A percentile compares a stretch with the other conserved stretches of the same genome.
Evolutionary conservation across 208 protist genomes (phyloP).

Genomic region (Angomonas deanei): DNA sequence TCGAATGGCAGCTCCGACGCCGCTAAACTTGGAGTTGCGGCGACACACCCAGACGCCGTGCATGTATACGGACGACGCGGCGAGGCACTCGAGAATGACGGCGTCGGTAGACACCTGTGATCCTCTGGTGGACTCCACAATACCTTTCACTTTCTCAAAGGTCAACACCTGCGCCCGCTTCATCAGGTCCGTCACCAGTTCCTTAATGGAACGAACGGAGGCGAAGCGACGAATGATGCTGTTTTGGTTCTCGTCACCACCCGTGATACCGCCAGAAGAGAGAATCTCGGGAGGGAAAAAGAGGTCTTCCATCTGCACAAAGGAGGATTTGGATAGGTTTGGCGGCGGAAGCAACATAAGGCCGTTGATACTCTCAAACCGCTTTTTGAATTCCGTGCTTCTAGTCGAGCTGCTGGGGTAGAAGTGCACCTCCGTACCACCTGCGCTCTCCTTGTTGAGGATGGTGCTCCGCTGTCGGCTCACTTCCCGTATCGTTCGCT

Average conservation of each 20-base stretch:
- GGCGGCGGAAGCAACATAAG: conserved; percentile 27
- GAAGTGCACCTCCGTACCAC: conserved; percentile 43
- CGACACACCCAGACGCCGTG: conserved; percentile 84
- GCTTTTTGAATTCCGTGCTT: conserved; percentile 43
- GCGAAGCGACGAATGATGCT: conserved; percentile 67
- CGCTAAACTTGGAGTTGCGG: conserved; percentile 40
- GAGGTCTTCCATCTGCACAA: conserved; percentile 38
- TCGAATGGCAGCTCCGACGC: conserved; percentile 59
- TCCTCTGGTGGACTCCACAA: neutral
- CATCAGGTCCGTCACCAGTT: conserved; percentile 52
- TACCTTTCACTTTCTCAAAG: conserved; percentile 19
- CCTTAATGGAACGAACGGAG: conserved; percentile 25
- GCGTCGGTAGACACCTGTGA: conserved; percentile 3
- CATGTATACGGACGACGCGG: conserved; percentile 32
- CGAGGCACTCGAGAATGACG: conserved; percentile 3
- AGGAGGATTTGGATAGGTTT: neutral
- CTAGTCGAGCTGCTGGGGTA: conserved; percentile 43
- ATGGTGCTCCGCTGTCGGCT: conserved; percentile 65
- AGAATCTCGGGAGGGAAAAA: conserved; percentile 80
- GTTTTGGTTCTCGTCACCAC: conserved; percentile 38
- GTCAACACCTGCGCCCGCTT: conserved; percentile 65
- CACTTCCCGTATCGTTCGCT: conserved; percentile 64
- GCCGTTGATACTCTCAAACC: conserved; percentile 2
- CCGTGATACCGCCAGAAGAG: conserved; percentile 65
- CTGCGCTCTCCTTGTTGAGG: conserved; percentile 57